These are phyloP conservation scores for Colletotrichum navitas DNA, from an alignment of 2,329 filamentous ascomycete genomes.

Conservation along the genomic window DNA sequence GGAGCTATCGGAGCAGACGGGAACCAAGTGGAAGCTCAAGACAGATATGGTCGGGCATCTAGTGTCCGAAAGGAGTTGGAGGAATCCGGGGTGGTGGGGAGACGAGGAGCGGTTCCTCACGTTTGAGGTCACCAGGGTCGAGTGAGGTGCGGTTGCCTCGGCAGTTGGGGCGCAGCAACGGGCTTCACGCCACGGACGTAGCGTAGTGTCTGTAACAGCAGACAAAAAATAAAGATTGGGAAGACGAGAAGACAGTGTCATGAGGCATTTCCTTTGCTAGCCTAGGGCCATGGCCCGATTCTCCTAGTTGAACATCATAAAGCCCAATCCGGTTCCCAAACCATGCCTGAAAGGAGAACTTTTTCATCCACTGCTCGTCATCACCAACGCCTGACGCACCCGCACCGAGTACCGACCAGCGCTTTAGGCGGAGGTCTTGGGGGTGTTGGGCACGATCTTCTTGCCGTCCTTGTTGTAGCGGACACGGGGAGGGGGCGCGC, in stretches of 20 bases:
- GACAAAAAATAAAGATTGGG: not conserved
- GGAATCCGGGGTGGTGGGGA: conserved; percentile 15
- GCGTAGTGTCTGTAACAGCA: too few relatives aligned
- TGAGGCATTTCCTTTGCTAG: conserved; percentile 42
- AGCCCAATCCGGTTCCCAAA: conserved; percentile 41
- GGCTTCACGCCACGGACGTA: too few relatives aligned
- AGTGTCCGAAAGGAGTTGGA: fast-evolving
- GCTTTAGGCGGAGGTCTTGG: conserved; percentile 65
- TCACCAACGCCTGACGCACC: conserved; percentile 12
- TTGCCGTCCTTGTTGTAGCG: conserved; percentile 99
- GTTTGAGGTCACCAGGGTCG: conserved; percentile 13
- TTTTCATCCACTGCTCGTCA: conserved; percentile 41
- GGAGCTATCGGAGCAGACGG: conserved; percentile 40
- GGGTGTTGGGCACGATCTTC: conserved; percentile 92
- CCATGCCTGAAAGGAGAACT: conserved; percentile 42
- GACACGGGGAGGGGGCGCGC: conserved; percentile 95
- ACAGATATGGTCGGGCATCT: conserved; percentile 2
- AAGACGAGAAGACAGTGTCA: conserved; percentile 30
- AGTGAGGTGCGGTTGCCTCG: not conserved
- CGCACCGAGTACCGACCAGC: not conserved
- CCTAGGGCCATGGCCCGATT: conserved; percentile 41
- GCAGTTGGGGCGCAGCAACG: too few relatives aligned
- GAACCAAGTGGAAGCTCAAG: conserved; percentile 30
- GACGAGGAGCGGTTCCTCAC: conserved; percentile 7
- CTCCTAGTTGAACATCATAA: conserved; percentile 38